Base-by-base conservation (phyloP, 2,329 filamentous ascomycete species). In the Pseudogymnoascus sp. region DNA sequence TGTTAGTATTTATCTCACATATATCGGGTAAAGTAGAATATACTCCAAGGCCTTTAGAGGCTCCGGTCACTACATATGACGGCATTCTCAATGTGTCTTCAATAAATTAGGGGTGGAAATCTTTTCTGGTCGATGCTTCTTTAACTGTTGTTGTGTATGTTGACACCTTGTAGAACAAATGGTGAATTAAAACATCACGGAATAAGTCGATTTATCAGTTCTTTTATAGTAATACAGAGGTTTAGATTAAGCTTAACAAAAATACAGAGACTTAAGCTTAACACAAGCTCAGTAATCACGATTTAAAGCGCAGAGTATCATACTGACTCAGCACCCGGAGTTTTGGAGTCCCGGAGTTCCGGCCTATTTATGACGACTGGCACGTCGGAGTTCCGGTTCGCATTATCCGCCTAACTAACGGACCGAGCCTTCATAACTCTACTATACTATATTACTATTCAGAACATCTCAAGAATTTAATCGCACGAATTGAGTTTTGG, bases 31-130 rank as follows among this genome's bases (percentile, higher is more conserved):
- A 25, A 15, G 53, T 35, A 8, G 9, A 38, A 36, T n/a, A 36
- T 37, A 58, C 53, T 38, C 53, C 30, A 36, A 58, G 36, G 15
- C 53, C 30, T 36, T 38, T 35, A 38, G 30, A 36, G 15, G 53
- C 53, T 36, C 53, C 53, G n/a, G 30, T 58, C 30, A 58, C 36
- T 25, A 58, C 53, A 6, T 58, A 58, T 22, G 53, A 58, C 30
- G 53, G 53, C 53, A 58, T 58, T 37, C 9, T 50, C 6, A 22
- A 15, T 60, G 4, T 50, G 22, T 50, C 14, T 11, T 50, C 2
- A n/a, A 50, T 50, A n/a, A 30, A 30, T 30, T 14, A 5, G 22
- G 22, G 14, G 1, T 41, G 18, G 4, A 30, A 50, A 28, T 50
- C 3, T 30, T 50, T 50, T 30, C 22, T 18, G 9, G 14, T 47